Evolutionary conservation across 192 early-diverging fungal species (phyloP).

Genomic region (Obelidium mucronatum): DNA sequence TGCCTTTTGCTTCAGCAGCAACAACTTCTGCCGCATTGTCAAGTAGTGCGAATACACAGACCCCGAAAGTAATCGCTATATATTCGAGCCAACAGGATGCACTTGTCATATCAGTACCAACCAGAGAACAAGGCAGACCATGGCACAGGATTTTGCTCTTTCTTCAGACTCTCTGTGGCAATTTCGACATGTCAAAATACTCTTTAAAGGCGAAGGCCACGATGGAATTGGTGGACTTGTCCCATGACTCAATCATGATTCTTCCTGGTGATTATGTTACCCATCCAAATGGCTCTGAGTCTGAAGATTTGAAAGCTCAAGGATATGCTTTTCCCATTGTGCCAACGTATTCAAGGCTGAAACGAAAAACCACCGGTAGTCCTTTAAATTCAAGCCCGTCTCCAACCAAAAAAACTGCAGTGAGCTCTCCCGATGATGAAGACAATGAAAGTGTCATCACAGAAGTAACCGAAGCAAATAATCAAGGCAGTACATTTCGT

Average conservation of each 20-base stretch:
- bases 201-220: neutral
- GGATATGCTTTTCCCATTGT: neutral
- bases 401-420: neutral
- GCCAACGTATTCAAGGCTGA: neutral
- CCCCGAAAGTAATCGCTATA: too few species aligned
- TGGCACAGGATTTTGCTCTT: slow-evolving; percentile 4
- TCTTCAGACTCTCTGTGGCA: slow-evolving; percentile 2
- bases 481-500: neutral
- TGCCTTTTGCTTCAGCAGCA: too few species aligned
- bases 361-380: neutral
- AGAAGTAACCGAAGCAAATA: neutral
- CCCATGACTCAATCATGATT: neutral
- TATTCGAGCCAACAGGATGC: too few species aligned
- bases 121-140: neutral
- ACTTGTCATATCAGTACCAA: slow-evolving; percentile 2
- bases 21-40: too few species aligned
- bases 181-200: neutral
- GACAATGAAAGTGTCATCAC: neutral
- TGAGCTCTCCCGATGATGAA: neutral
- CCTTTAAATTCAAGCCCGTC: neutral
- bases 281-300: neutral
- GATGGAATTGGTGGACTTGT: neutral
- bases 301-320: too few species aligned
- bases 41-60: too few species aligned
- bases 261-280: neutral